Evolutionary conservation across 2,329 filamentous ascomycete genomes (phyloP), one percentile per base, ranked within the genome.

Genomic region (Cladophialophora carrionii): DNA sequence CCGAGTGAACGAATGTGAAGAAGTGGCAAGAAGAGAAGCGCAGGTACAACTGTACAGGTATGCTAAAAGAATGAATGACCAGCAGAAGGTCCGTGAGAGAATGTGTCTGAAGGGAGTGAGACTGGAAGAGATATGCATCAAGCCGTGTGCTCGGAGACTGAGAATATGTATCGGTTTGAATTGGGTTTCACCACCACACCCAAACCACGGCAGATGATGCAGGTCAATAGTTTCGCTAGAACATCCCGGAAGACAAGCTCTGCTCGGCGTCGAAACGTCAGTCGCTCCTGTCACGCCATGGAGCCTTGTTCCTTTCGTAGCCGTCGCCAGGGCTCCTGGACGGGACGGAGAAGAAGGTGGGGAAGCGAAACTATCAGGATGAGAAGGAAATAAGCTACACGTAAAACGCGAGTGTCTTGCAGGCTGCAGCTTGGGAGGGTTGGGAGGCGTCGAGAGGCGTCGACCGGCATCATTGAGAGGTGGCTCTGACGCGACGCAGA

Each of bases 31-130:
- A 56, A 64, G 54, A 46, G 48, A 53, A 52, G 17, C 49, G 52
- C 52, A 56, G 56, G 52, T 29, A 31, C 41, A 61, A 51, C 54
- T 51, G 46, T n/a, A 46, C 22, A 57, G 58, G 56, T 43, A 17
- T 32, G 34, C 26, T 24, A 29, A 34, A 60, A 24, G 60, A 17
- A 31, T 32, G 51, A 54, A 22, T 31, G 20, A 20, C 6, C 24
- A 31, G 37, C 37, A 22, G 46, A 24, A 62, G 64, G 62, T 69
- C 67, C 67, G 62, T 65, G 62, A 67, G 60, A 67, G 62, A 69
- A 66, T 65, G 29, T 61, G 34, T 43, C 64, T 61, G 32, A 43
- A 56, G 43, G 24, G 34, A 24, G n/a, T 31, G n/a, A 51, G n/a
- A 49, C 22, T 43, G 53, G 41, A 53, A 58, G 54, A 63, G 57